phyloP scores from a whole-genome alignment of 495 filamentous ascomycete species.

The Talaromyces borbonicus region DNA sequence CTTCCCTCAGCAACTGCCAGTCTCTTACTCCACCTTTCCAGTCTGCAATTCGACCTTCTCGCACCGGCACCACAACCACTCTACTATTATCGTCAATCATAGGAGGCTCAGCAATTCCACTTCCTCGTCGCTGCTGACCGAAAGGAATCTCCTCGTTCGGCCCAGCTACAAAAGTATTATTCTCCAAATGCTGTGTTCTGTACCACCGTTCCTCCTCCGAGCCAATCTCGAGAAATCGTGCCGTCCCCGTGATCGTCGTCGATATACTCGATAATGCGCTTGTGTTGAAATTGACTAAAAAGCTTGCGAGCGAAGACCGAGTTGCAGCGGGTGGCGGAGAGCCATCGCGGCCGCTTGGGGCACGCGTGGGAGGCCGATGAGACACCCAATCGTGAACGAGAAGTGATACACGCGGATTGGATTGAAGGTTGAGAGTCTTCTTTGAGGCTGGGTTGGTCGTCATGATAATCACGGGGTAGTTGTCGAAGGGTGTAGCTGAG shows the following conservation, averaged over 20 bases:
- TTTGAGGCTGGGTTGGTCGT: conserved; percentile 81
- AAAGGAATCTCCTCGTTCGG: conserved; percentile 36
- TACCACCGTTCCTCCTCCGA: conserved; percentile 77
- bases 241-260: conserved; percentile 83
- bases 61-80: conserved; percentile 64
- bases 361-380: conserved; percentile 75
- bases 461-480: conserved; percentile 77
- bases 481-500: conserved; percentile 64
- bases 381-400: conserved; percentile 98
- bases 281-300: conserved; percentile 84
- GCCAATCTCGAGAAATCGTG: conserved; percentile 57
- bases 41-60: conserved; percentile 67
- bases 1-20: conserved; percentile 45
- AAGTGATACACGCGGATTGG: conserved; percentile 86
- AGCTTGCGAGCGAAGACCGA: conserved; percentile 62
- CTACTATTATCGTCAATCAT: conserved; percentile 63
- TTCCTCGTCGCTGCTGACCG: conserved; percentile 30
- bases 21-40: conserved; percentile 74
- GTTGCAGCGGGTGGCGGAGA: conserved; percentile 53
- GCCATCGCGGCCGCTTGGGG: conserved; percentile 41
- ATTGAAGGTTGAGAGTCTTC: conserved; percentile 77
- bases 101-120: conserved; percentile 43
- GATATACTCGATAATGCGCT: conserved; percentile 81
- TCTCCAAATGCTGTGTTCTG: conserved; percentile 72
- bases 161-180: conserved; percentile 68